Base-by-base conservation (phyloP, 768 basidiomycete genomes). In the Daedalea quercina region DNA sequence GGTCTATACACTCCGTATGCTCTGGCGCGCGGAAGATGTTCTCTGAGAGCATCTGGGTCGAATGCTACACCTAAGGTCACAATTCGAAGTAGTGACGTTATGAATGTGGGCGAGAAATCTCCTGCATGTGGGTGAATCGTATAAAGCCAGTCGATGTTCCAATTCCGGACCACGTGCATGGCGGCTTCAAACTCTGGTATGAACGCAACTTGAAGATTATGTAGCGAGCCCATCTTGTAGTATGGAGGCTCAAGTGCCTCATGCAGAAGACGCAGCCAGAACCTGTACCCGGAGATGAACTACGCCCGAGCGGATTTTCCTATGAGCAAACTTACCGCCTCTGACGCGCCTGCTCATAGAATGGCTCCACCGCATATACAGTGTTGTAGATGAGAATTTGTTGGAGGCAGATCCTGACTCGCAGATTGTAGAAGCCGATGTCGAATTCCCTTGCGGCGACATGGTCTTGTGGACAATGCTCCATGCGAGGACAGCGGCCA, bases 161-260 rank as follows among this genome's bases (percentile, higher is more conserved):
- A 85, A 37, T 69, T 63, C 26, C 69, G 69, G 31, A 80, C 64
- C 4, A 73, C 64, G 6, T 63, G 59, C 1, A 75, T 63, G 3
- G 67, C 70, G 20, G 63, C 61, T 1, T 60, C 58, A 28, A 69
- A 70, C 51, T 76, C 72, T 0, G 75, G 74, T 25, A 80, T 74
- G 11, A 55, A 24, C 1, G 57, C 55, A 9, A 66, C 50, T 31
- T 73, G 65, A 0, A 81, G 61, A 43, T 66, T 56, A 0, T 71
- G 61, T 0, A 62, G 50, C 0, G 76, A 72, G 3, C 83, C 85
- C 42, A 81, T 67, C n/a, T 62, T 51, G 51, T 76, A 65, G 45
- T 63, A 69, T 0, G 76, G 62, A 2, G 84, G 83, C 54, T 74
- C 70, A 6, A 84, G 47, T 1, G 74, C 70, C 19, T 78, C 75